Base-by-base conservation (phyloP, 2,329 filamentous ascomycete species). In the Penicillium sp. region DNA sequence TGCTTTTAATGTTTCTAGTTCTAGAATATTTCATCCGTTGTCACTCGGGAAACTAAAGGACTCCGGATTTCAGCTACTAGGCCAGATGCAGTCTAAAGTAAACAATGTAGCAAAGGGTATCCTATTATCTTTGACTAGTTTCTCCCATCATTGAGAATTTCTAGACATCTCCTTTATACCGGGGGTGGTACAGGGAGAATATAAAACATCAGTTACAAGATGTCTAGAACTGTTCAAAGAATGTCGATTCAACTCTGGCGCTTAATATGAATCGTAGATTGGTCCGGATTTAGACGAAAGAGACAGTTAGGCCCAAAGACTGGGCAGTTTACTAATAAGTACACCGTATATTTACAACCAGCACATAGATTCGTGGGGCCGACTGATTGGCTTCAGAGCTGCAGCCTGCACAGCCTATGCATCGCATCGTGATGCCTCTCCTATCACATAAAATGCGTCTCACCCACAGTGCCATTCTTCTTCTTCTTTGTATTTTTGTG, bases 381-480 rank as follows among this genome's bases (percentile, higher is more conserved):
- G 36, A 53, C 33, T 55, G 53, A 55, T 55, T 55, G 53, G 53
- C 50, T 38, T 55, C 17, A 31, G 41, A 12, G 30, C 53, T 55
- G 53, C 53, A 55, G 53, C 46, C 45, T 55, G 33, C 22, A 16
- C 25, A 28, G 40, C 11, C 35, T 38, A 6, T 16, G 16, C 40
- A 42, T 41, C 41, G 30, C 25, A 6, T 35, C 51, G 43, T 51
- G 45, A 44, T 53, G 43, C 28, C 30, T 47, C 38, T 30, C n/a
- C 37, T 37, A 31, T 35, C 38, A 50, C 52, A 50, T 55, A 55
- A 47, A 53, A 52, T 45, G 53, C 53, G 53, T 55, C 53, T 52
- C 53, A 55, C 53, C 53, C 53, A 55, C 47, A 52, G 48, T 38
- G 49, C 42, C 42, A 50, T 53, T 51, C 40, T 57, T 44, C 47